Percentiles rank a stretch among this genome's conserved stretches.
Evolutionary conservation across 78 protist species (phyloP).

Genomic region (Dictyostelium citrinum): DNA sequence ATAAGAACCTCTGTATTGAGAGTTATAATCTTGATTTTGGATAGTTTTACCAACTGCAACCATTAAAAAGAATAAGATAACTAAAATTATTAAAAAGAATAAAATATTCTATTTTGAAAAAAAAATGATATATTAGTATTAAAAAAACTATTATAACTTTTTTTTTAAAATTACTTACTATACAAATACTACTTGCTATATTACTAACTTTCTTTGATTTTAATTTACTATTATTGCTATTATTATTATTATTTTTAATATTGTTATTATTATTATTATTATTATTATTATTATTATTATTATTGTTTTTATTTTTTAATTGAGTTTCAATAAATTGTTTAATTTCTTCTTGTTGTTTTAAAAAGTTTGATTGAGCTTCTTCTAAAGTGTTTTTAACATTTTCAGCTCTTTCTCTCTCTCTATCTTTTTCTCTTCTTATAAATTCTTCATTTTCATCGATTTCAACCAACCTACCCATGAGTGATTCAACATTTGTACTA

Average conservation of each 20-base stretch:
- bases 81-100: not conserved
- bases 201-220: not conserved
- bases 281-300: not conserved
- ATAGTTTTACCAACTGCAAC: not conserved
- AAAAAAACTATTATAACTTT: not conserved
- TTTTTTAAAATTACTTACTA: not conserved
- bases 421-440: not conserved
- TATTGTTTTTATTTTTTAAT: not conserved
- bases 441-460: constrained; percentile 6
- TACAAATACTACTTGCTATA: not conserved
- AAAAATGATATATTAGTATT: not conserved
- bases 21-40: not conserved
- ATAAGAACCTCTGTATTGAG: not conserved
- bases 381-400: not conserved
- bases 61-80: constrained; percentile 6
- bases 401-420: not conserved
- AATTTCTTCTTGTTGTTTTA: constrained; percentile 9
- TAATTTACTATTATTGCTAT: not conserved
- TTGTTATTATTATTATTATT: not conserved
- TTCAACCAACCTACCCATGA: constrained; percentile 1
- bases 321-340: constrained; percentile 4
- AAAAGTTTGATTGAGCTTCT: not conserved
- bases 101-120: not conserved
- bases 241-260: not conserved
- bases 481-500: not conserved